A percentile compares a stretch with the other conserved stretches of the same genome.
Evolutionary conservation across 305 asterid genomes (phyloP).

Genomic region (Rubia peregrina): DNA sequence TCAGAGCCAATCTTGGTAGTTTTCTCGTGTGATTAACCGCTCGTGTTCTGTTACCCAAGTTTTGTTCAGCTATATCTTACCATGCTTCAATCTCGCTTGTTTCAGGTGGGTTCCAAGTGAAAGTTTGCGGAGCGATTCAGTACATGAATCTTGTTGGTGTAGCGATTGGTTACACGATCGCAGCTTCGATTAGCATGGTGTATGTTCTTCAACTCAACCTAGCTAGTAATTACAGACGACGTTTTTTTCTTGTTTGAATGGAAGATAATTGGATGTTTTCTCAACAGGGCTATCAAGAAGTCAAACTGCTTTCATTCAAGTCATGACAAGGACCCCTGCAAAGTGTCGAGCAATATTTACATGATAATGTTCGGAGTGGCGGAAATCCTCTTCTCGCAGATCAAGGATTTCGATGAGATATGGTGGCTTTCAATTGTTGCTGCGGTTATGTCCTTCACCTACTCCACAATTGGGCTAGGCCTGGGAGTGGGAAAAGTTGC

Average conservation of each 20-base stretch:
- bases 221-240: background rate
- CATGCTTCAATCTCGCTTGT: conserved; percentile 4
- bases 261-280: background rate
- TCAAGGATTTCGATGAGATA: conserved; percentile 83
- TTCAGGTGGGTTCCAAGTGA: conserved; percentile 72
- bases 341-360: conserved; percentile 60
- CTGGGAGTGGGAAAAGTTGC: conserved; percentile 75
- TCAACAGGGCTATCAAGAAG: conserved; percentile 67
- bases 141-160: conserved; percentile 83
- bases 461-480: conserved; percentile 75
- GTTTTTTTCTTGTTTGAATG: background rate
- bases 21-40: background rate
- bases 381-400: conserved; percentile 66
- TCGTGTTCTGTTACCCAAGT: background rate
- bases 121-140: conserved; percentile 87
- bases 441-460: conserved; percentile 89
- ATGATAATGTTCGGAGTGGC: conserved; percentile 73
- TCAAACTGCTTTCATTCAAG: conserved; percentile 68
- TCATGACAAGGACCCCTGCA: conserved; percentile 58
- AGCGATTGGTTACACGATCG: conserved; percentile 92
- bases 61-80: background rate
- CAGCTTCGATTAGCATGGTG: conserved; percentile 81
- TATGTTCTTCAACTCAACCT: conserved; percentile 27
- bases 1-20: conserved; percentile 64
- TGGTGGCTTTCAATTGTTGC: conserved; percentile 96